Percentiles rank a stretch among this genome's conserved stretches.
These are phyloP conservation scores for Penicillium janthinellum DNA, from an alignment of 2,329 filamentous ascomycete species.

Conservation along the genomic window DNA sequence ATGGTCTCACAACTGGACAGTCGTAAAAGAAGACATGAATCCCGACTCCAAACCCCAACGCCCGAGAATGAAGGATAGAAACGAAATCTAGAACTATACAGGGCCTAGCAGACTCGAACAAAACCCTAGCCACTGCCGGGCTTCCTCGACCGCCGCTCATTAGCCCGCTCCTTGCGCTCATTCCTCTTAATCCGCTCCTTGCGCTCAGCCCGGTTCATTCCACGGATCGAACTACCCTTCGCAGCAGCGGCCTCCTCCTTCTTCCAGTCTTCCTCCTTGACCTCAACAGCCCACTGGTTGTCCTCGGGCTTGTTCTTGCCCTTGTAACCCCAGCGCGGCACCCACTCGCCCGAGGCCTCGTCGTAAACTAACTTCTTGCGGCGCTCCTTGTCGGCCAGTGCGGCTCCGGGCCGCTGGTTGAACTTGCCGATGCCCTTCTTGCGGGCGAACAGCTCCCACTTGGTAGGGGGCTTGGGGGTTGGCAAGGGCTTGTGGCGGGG, in stretches of 20 bases:
- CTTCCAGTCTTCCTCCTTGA: slow-evolving; percentile 75
- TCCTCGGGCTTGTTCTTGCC: slow-evolving; percentile 83
- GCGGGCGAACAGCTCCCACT: slow-evolving; percentile 93
- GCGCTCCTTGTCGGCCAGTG: slow-evolving; percentile 67
- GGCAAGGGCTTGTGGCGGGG: slow-evolving; percentile 93
- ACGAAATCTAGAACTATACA: slow-evolving; percentile 12
- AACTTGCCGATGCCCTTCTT: slow-evolving; percentile 91
- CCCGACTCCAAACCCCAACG: slow-evolving; percentile 31
- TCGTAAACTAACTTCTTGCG: slow-evolving; percentile 76
- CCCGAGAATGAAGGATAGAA: slow-evolving; percentile 22
- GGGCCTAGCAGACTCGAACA: slow-evolving; percentile 10
- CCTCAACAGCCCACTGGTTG: slow-evolving; percentile 87
- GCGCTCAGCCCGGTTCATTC: slow-evolving; percentile 67
- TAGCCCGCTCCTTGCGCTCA: slow-evolving; percentile 69
- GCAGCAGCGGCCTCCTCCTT: slow-evolving; percentile 60
- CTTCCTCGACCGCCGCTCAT: slow-evolving; percentile 56
- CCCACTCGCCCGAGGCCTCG: slow-evolving; percentile 82
- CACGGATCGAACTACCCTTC: slow-evolving; percentile 65
- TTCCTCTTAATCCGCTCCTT: slow-evolving; percentile 65
- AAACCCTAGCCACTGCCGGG: slow-evolving; percentile 24
- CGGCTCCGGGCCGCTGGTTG: slow-evolving; percentile 63
- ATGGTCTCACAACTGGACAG: slow-evolving; percentile 16
- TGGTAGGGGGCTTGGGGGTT: slow-evolving; percentile 77
- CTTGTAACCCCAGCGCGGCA: slow-evolving; percentile 93
- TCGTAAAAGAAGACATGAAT: slow-evolving; percentile 20